Conservation (phyloP, 2,329 filamentous ascomycete genomes). For the Calonectria pteridis region DNA sequence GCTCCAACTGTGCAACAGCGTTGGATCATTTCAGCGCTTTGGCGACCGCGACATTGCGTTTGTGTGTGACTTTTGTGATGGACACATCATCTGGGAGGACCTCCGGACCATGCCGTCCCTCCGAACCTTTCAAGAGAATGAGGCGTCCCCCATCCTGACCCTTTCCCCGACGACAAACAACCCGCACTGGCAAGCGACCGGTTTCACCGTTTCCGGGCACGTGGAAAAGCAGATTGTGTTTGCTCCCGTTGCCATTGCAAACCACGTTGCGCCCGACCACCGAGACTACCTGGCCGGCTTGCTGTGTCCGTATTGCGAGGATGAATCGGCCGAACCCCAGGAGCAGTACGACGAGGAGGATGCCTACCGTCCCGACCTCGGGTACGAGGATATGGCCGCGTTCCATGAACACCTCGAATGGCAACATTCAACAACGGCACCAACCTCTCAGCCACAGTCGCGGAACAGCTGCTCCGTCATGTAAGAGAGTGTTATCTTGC, state of each 20-base stretch:
- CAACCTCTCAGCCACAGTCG: conserved; percentile 52
- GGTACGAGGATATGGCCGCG: conserved; percentile 62
- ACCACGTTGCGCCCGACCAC: conserved; percentile 63
- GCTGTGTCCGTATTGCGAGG: conserved; percentile 69
- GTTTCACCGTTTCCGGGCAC: conserved; percentile 53
- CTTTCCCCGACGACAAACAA: conserved; percentile 44
- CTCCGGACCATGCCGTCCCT: conserved; percentile 64
- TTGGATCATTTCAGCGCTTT: conserved; percentile 69
- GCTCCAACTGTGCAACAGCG: conserved; percentile 62
- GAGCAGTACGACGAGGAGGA: conserved; percentile 65
- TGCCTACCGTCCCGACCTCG: conserved; percentile 60
- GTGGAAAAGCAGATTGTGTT: conserved; percentile 66
- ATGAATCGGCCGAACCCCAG: conserved; percentile 58
- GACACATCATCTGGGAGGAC: conserved; percentile 70
- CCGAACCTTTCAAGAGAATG: conserved; percentile 50
- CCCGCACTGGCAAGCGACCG: conserved; percentile 66
- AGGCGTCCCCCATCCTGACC: conserved; percentile 36
- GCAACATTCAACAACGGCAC: conserved; percentile 61
- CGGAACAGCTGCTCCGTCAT: conserved; percentile 60
- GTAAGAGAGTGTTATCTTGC: conserved; percentile 45
- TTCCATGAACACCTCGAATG: conserved; percentile 70
- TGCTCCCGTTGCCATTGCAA: conserved; percentile 69
- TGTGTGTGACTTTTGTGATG: conserved; percentile 72
- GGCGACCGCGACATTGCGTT: conserved; percentile 68
- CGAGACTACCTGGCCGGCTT: conserved; percentile 66